Evolutionary conservation across 768 basidiomycete species (phyloP).

Genomic region (Dioszegia hungarica): DNA sequence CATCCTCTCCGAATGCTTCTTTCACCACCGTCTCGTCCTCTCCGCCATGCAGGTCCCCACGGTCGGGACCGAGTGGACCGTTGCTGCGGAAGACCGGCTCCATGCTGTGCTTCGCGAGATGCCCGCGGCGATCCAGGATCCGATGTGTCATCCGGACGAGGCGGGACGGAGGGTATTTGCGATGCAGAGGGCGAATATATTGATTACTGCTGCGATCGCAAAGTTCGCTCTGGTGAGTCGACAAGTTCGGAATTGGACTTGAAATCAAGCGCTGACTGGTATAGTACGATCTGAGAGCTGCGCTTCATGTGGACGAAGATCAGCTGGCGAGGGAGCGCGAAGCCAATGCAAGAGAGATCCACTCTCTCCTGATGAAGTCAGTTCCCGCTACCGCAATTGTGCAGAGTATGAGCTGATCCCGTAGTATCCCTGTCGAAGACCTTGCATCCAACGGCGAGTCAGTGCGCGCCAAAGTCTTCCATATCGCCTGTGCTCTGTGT

Average conservation of each 20-base stretch:
- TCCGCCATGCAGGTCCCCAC: constrained; percentile 9
- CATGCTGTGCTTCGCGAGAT: constrained; percentile 26
- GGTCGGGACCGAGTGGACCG: constrained; percentile 26
- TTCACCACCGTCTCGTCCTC: constrained; percentile 34
- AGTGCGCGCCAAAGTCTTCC: constrained; percentile 40
- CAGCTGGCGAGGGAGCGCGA: constrained; percentile 32
- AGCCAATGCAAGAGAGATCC: constrained; percentile 38
- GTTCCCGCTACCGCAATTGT: neutral
- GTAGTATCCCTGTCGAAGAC: constrained; percentile 40
- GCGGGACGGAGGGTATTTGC: constrained; percentile 25
- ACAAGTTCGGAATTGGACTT: neutral
- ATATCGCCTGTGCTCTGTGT: constrained; percentile 39
- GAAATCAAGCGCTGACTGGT: constrained; percentile 7
- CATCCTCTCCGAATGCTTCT: constrained; percentile 40
- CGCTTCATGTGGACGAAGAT: constrained; percentile 36
- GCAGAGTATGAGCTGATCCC: neutral
- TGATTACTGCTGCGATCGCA: constrained; percentile 43
- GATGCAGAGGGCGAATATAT: constrained; percentile 41
- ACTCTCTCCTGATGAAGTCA: constrained; percentile 37
- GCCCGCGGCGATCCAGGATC: constrained; percentile 22
- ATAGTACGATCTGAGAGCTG: constrained; percentile 36
- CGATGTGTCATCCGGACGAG: constrained; percentile 2
- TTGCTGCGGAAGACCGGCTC: constrained; percentile 28
- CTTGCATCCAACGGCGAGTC: constrained; percentile 42
- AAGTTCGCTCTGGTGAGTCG: constrained; percentile 43